Base-by-base conservation (phyloP, 768 basidiomycete genomes). In the Symmetrospora coprosmae region DNA sequence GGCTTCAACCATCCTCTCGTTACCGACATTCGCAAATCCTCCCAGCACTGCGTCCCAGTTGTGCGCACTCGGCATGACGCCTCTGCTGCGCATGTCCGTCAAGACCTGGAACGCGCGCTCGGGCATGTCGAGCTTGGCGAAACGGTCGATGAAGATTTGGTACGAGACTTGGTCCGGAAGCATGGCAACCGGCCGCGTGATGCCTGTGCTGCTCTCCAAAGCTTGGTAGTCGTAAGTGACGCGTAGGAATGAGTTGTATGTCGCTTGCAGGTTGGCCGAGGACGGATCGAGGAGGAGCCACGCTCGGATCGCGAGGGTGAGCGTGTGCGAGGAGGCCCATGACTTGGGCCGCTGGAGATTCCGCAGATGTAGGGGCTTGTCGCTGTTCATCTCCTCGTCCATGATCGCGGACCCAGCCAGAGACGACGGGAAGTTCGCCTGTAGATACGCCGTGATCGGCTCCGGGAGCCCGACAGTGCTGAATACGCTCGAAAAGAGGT, bases 41-140 rank as follows among this genome's bases (percentile, higher is more conserved):
- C 37, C 48, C 5, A 61, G 21, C 6, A 50, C 37, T 8, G 37
- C 41, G 13, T 50, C 33, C 60, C 60, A 61, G 38, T 61, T 61
- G 38, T 61, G 49, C 21, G 23, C 13, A n/a, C 38, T 50, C 11
- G 60, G 48, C 19, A 9, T 30, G 17, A 43, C 28, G 31, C 38
- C 34, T 33, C 60, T 50, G 2, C 38, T n/a, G 14, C 37, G 16
- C 60, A 61, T 61, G 38, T 61, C 60, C 11, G 21, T n/a, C 35
- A 61, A 11, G 2, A 61, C 37, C 25, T 50, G 13, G 17, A 61
- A n/a, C 3, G 48, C 48, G 28, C 13, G 4, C 2, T 37, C 33
- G 5, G 30, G 16, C n/a, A 23, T 19, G n/a, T 33, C 37, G 11
- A 23, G n/a, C 23, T 31, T 50, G 21, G 25, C 35, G 9, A 50